Evolutionary conservation across 75 land plant species (phyloP), one percentile per base, ranked within the genome.

Genomic region (Picea glauca): DNA sequence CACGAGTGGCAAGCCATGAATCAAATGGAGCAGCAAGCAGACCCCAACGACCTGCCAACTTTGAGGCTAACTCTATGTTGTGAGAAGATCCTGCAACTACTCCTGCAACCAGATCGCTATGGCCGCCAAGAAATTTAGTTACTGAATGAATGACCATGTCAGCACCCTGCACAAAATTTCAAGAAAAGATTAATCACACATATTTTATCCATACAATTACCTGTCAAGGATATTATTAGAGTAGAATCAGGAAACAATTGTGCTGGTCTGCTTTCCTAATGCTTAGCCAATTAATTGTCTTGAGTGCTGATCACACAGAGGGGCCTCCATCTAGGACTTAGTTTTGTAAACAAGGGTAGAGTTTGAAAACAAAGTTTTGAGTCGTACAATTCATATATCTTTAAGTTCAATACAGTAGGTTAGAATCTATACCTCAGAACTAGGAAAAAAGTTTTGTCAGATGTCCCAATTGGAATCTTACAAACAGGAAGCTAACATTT

Each of bases 101-200:
- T 58, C 83, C 83, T 30, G 84, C 82, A 61, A 82, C 21, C n/a
- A 77, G 80, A 80, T 82, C 84, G 72, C 58, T 66, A 60, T 82
- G 84, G 31, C 84, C 84, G 4, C 84, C 83, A 26, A 82, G 77
- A 54, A 76, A 82, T 75, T 82, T 82, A 8, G 84, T 82, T 15
- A 77, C 84, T 13, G 83, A 82, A 59, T 82, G 84, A 21, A 82
- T 60, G 31, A 82, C 84, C 82, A 82, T 80, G 43, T 68, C 84
- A 40, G 83, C 84, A 13, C 84, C 84, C 83, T 82, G 79, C 62
- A 33, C 11, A 78, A 58, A 32, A 60, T 33, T 32, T 67, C 58
- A 33, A 56, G 26, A 20, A 35, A 30, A 30, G 38, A 13, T 26
- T 76, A 13, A 60, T 23, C 38, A 63, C 26, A 23, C 31, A 38